Evolutionary conservation across 2,329 filamentous ascomycete species (phyloP).

Genomic region (Verticillium longisporum): DNA sequence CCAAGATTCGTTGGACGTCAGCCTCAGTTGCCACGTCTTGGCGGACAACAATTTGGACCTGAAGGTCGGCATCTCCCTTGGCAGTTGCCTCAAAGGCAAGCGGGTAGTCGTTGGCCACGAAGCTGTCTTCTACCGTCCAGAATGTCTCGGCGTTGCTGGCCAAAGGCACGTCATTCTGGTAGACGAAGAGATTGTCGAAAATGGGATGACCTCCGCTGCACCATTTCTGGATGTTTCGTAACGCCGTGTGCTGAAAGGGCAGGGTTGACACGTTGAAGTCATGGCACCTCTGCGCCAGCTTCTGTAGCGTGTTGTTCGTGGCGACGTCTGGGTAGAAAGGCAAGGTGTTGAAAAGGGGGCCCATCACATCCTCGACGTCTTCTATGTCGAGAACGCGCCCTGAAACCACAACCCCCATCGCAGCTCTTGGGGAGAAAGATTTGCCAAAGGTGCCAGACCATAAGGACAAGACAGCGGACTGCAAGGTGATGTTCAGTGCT

Average conservation of each 20-base stretch:
- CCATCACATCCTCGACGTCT: conserved; percentile 60
- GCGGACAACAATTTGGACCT: conserved; percentile 54
- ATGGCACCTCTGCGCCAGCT: conserved; percentile 59
- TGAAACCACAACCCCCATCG: conserved; percentile 70
- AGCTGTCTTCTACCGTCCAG: conserved; percentile 49
- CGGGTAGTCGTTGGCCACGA: conserved; percentile 58
- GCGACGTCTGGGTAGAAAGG: conserved; percentile 54
- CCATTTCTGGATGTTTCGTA: conserved; percentile 79
- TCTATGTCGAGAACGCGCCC: conserved; percentile 67
- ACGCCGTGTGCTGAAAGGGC: conserved; percentile 69
- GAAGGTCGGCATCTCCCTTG: conserved; percentile 36
- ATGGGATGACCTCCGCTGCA: conserved; percentile 52
- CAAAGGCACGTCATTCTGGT: conserved; percentile 48
- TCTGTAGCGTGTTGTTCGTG: conserved; percentile 45
- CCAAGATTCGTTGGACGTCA: conserved; percentile 27
- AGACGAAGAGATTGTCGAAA: conserved; percentile 80
- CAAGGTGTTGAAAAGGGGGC: conserved; percentile 85
- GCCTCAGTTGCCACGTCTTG: not conserved
- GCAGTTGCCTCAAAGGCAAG: conserved; percentile 70
- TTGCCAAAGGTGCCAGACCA: conserved; percentile 61
- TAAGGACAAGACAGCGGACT: conserved; percentile 68
- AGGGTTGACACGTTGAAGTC: conserved; percentile 61
- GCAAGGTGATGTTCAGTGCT: conserved; percentile 65
- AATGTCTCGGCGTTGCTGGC: conserved; percentile 23
- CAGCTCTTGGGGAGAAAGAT: conserved; percentile 37